Conservation (phyloP, 192 early-diverging fungal species). For the Backusella sp. region DNA sequence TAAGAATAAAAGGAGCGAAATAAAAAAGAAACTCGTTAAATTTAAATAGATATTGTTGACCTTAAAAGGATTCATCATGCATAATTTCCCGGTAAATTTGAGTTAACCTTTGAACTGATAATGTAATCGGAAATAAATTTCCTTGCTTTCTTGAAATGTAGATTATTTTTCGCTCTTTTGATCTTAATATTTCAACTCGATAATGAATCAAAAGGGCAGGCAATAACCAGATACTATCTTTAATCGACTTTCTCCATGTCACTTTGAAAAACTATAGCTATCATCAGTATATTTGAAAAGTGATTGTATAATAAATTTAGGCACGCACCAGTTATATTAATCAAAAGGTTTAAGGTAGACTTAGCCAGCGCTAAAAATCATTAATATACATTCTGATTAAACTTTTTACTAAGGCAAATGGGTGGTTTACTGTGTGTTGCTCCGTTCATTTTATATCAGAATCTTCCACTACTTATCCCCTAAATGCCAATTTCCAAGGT, state of each 20-base stretch:
- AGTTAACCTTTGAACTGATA: background rate
- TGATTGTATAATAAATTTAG: too few species aligned
- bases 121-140: background rate
- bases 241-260: background rate
- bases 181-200: background rate
- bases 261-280: background rate
- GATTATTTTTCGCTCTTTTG: background rate
- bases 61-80: background rate
- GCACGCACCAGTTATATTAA: too few species aligned
- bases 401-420: background rate
- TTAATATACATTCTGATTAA: background rate
- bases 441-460: too few species aligned
- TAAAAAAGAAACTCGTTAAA: background rate
- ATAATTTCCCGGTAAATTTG: constrained; percentile 1
- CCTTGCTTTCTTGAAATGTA: background rate
- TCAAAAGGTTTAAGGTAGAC: too few species aligned
- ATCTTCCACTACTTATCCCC: too few species aligned
- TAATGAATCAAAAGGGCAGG: background rate
- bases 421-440: background rate
- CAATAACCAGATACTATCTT: background rate
- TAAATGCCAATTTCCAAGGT: too few species aligned
- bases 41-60: background rate
- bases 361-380: too few species aligned
- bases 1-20: background rate
- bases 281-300: too few species aligned